phyloP scores from a whole-genome alignment of 257 asterid genomes.

The Fraxinus quadrangulata region DNA sequence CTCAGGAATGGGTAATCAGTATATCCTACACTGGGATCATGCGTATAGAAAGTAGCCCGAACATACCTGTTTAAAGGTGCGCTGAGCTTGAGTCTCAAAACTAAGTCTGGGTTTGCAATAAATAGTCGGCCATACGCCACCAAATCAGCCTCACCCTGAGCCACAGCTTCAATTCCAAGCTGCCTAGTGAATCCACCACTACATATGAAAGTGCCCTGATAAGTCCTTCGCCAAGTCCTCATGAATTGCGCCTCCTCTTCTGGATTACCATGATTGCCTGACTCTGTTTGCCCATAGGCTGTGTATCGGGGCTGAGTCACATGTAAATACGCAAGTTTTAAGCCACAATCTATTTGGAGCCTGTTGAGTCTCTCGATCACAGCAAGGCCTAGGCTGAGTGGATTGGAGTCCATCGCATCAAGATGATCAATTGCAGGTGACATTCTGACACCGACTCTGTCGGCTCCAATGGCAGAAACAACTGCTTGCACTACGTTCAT shows the following conservation, averaged over 20 bases:
- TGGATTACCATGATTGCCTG: slow-evolving; percentile 69
- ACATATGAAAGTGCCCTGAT: slow-evolving; percentile 61
- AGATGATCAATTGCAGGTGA: slow-evolving; percentile 96
- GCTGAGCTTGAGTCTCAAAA: slow-evolving; percentile 46
- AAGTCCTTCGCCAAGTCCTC: slow-evolving; percentile 61
- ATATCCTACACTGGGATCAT: slow-evolving; percentile 65
- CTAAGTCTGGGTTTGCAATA: slow-evolving; percentile 73
- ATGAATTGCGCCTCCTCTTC: slow-evolving; percentile 65
- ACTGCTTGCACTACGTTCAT: slow-evolving; percentile 62
- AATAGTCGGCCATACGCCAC: slow-evolving; percentile 66
- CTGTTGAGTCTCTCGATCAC: slow-evolving; percentile 70
- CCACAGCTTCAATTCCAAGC: slow-evolving; percentile 66
- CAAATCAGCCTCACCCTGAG: slow-evolving; percentile 53
- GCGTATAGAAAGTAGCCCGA: slow-evolving; percentile 65
- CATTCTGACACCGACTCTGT: slow-evolving; percentile 71
- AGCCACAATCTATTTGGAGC: slow-evolving; percentile 43
- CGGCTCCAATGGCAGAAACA: slow-evolving; percentile 69
- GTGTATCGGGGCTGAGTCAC: slow-evolving; percentile 89
- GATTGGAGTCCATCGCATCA: slow-evolving; percentile 86
- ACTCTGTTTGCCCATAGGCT: slow-evolving; percentile 74
- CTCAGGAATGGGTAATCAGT: slow-evolving; percentile 65
- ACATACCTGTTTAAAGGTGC: slow-evolving; percentile 55
- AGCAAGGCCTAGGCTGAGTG: slow-evolving; percentile 70
- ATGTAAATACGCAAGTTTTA: slow-evolving; percentile 74
- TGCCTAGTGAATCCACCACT: slow-evolving; percentile 71